These are phyloP conservation scores for Amanita subjunquillea DNA, from an alignment of 768 basidiomycete genomes.

Conservation along the genomic window DNA sequence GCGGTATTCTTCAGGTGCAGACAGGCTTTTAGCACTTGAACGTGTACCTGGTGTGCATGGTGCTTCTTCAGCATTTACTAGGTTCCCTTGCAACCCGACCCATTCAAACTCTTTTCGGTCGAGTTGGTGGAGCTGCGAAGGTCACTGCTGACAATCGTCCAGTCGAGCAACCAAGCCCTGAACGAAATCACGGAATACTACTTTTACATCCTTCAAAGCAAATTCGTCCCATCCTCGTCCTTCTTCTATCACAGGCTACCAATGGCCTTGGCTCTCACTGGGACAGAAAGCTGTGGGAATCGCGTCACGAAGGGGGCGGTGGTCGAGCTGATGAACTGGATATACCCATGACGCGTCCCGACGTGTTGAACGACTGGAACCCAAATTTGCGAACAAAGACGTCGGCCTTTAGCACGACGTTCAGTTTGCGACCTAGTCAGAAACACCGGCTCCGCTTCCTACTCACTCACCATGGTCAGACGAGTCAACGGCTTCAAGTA, in stretches of 20 bases:
- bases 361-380: conserved; percentile 87
- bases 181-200: conserved; percentile 87
- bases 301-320: conserved; percentile 37
- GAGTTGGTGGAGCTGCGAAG: conserved; percentile 61
- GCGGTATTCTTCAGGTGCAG: not conserved
- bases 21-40: no score
- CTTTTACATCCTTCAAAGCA: conserved; percentile 87
- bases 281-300: conserved; percentile 43
- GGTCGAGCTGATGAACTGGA: conserved; percentile 53
- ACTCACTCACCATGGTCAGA: conserved; percentile 13
- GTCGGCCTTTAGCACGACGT: conserved; percentile 36
- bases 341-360: conserved; percentile 55
- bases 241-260: conserved; percentile 81
- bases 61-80: not conserved
- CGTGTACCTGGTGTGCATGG: not conserved
- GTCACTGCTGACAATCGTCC: conserved; percentile 63
- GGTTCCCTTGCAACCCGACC: conserved; percentile 33
- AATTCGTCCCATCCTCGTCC: conserved; percentile 76
- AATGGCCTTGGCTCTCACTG: conserved; percentile 74
- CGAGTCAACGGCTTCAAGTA: conserved; percentile 2
- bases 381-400: conserved; percentile 62
- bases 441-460: conserved; percentile 15
- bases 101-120: conserved; percentile 53
- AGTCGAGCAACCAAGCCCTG: conserved; percentile 75
- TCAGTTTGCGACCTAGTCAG: conserved; percentile 21